Conservation (phyloP, 805 yeast genomes). For the Hanseniaspora mollemarum region DNA sequence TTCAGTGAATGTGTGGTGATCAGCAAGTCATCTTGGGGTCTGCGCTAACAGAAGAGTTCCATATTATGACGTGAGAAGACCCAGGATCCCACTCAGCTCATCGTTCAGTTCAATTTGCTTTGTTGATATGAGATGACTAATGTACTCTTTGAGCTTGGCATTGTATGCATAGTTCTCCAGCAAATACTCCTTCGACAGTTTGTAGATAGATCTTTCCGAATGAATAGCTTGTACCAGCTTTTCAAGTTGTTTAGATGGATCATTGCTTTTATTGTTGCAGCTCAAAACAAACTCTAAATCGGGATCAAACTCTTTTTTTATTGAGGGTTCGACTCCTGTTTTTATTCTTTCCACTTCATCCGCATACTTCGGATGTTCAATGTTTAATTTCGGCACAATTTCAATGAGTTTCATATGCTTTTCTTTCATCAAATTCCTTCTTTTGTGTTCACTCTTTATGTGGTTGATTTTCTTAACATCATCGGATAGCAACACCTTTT, state of each 20-base stretch:
- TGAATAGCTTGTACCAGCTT: slow-evolving; percentile 1
- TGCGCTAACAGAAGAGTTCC: not conserved
- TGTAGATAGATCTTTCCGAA: not conserved
- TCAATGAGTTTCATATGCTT: slow-evolving; percentile 1
- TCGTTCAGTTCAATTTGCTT: not conserved
- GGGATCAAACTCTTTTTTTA: not conserved
- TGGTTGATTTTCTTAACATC: slow-evolving; percentile 15
- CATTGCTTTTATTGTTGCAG: not conserved
- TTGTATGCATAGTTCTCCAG: not conserved
- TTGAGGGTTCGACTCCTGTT: not conserved
- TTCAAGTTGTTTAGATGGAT: slow-evolving; percentile 8
- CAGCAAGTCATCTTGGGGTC: no score
- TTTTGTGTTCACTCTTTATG: slow-evolving; percentile 14
- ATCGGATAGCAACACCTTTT: slow-evolving; percentile 6
- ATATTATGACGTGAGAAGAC: not conserved
- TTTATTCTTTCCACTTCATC: not conserved
- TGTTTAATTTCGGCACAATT: slow-evolving; percentile 7
- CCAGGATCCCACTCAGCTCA: not conserved
- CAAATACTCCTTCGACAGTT: not conserved
- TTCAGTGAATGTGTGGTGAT: no score
- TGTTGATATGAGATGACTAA: slow-evolving; percentile 1
- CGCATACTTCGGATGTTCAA: slow-evolving; percentile 1
- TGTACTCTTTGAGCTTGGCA: slow-evolving; percentile 18
- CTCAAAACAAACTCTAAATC: slow-evolving; percentile 9
- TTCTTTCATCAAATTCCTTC: slow-evolving; percentile 13